Evolutionary conservation across 1,139 yeast genomes (phyloP).

Genomic region (Saccharomycopsis hybrid): DNA sequence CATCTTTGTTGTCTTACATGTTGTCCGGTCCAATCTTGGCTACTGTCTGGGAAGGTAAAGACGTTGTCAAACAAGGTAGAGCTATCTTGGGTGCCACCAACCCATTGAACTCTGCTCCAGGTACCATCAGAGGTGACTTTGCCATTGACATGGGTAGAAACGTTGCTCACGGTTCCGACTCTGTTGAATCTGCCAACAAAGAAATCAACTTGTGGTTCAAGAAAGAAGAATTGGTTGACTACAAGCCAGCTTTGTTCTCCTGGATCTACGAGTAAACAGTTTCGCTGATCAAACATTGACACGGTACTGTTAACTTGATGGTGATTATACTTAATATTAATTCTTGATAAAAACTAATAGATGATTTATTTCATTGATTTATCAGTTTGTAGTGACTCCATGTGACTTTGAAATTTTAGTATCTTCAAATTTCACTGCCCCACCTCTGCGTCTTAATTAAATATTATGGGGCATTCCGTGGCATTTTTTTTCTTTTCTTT

Average conservation of each 20-base stretch:
- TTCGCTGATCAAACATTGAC: no score
- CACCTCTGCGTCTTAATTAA: no score
- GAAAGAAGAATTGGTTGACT: conserved; percentile 90
- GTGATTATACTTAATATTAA: no score
- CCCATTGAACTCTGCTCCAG: conserved; percentile 96
- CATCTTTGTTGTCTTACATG: conserved; percentile 93
- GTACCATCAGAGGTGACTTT: conserved; percentile 98
- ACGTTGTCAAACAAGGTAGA: conserved; percentile 98
- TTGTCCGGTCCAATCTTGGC: conserved; percentile 97
- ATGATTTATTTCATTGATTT: no score
- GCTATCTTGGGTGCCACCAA: conserved; percentile 97
- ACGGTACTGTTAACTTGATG: no score
- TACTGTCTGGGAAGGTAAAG: conserved; percentile 99
- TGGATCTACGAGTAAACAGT: conserved; percentile 94
- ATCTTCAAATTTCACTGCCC: no score
- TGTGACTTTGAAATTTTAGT: no score
- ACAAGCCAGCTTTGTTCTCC: conserved; percentile 75
- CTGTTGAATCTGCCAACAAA: conserved; percentile 95
- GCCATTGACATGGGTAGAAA: conserved; percentile 98
- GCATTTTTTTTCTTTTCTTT: no score
- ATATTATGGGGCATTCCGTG: no score
- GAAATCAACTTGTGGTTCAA: conserved; percentile 98
- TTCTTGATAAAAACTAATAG: no score
- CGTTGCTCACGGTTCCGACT: conserved; percentile 99
- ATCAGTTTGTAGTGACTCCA: no score